Conservation (phyloP, 306 rosid species). For the Sphenostylis stenocarpa region DNA sequence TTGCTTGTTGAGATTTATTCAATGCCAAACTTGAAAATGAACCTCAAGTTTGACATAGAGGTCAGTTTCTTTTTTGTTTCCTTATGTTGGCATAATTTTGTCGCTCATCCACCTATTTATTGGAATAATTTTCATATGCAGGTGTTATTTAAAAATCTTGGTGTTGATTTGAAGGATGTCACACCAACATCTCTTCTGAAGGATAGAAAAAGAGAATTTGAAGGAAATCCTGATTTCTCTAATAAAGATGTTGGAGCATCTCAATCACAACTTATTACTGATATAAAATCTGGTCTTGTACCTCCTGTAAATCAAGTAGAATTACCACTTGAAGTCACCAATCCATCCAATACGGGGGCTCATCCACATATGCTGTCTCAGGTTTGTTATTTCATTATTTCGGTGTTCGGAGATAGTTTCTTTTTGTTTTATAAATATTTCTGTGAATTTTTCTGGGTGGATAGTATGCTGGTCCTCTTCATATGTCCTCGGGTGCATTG, state of each 20-base stretch:
- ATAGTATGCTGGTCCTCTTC: slow-evolving; percentile 85
- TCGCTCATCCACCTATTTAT: slow-evolving; percentile 1
- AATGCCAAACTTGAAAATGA: slow-evolving; percentile 99
- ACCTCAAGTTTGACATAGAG: slow-evolving; percentile 99
- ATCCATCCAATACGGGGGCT: slow-evolving; percentile 66
- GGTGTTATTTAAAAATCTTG: slow-evolving; percentile 89
- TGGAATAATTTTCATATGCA: slow-evolving; percentile 38
- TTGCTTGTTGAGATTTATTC: slow-evolving; percentile 96
- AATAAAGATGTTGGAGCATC: slow-evolving; percentile 90
- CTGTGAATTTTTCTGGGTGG: slow-evolving; percentile 22
- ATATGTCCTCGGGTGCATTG: slow-evolving; percentile 67
- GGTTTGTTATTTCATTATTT: slow-evolving; percentile 51
- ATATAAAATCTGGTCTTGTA: slow-evolving; percentile 67
- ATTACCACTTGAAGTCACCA: slow-evolving; percentile 73
- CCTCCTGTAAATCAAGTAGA: slow-evolving; percentile 86
- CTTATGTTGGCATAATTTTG: background rate
- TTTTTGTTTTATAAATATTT: background rate
- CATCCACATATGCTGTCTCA: slow-evolving; percentile 78
- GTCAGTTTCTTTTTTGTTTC: slow-evolving; percentile 34
- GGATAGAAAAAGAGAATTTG: slow-evolving; percentile 89
- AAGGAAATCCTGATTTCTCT: slow-evolving; percentile 99
- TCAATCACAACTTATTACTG: slow-evolving; percentile 74
- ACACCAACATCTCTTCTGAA: slow-evolving; percentile 87
- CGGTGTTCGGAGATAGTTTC: background rate
- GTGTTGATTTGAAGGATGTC: slow-evolving; percentile 95